Percentiles rank a stretch among this genome's conserved stretches.
Conservation (phyloP, 176 grass and related monocot genomes). For the Urochloa ruziziensis region DNA sequence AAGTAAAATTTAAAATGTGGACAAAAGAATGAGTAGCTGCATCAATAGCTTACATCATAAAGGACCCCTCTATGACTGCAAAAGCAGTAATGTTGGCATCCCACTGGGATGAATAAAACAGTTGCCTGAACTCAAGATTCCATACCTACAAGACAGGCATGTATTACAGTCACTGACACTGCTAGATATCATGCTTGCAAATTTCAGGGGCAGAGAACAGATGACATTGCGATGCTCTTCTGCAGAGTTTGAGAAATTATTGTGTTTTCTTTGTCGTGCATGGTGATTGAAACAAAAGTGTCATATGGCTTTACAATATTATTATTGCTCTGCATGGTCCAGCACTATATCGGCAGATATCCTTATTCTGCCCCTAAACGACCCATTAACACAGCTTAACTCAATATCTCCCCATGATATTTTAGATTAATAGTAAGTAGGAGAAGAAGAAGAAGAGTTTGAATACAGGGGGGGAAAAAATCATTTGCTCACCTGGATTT, state of each 20-base stretch:
- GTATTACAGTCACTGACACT: neutral
- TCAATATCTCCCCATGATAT: neutral
- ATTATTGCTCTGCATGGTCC: neutral
- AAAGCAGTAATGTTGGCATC: slow-evolving; percentile 90
- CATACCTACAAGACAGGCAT: slow-evolving; percentile 55
- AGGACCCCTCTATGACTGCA: slow-evolving; percentile 69
- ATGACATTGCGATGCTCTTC: neutral
- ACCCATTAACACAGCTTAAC: neutral
- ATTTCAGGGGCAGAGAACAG: neutral
- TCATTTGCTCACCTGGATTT: slow-evolving; percentile 64
- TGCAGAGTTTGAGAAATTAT: too few relatives aligned
- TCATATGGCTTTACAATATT: neutral
- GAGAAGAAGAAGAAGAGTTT: too few relatives aligned
- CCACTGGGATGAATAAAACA: slow-evolving; percentile 70
- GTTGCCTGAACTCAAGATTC: slow-evolving; percentile 93
- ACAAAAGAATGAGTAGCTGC: neutral
- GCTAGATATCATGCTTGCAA: neutral
- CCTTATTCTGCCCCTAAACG: neutral
- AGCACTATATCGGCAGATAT: neutral
- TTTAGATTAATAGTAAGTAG: neutral
- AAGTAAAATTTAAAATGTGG: neutral
- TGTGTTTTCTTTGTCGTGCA: neutral
- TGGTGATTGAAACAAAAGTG: neutral
- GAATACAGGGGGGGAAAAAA: too few relatives aligned
- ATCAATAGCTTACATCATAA: slow-evolving; percentile 67